These are phyloP conservation scores for Cordyceps cateniannulata DNA, from an alignment of 2,329 filamentous ascomycete genomes.

Conservation along the genomic window DNA sequence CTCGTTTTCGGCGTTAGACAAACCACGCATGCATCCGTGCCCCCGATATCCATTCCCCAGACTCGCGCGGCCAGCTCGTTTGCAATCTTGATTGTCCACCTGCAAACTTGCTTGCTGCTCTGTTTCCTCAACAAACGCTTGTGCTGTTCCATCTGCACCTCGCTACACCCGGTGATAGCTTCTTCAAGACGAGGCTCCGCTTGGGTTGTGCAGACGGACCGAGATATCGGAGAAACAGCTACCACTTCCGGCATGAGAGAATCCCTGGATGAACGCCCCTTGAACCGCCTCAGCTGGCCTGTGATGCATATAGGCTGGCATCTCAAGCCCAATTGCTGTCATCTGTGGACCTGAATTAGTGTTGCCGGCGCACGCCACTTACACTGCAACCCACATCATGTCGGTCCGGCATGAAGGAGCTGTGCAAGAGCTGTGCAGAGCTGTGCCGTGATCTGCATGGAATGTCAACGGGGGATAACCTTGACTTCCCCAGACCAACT, in stretches of 20 bases:
- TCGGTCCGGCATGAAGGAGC: conserved; percentile 3
- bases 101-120: not conserved
- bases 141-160: not conserved
- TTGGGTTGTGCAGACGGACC: not conserved
- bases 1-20: not conserved
- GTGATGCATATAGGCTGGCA: conserved; percentile 1
- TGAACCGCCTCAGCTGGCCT: not conserved
- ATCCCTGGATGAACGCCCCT: not conserved
- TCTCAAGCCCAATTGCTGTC: not conserved
- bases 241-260: not conserved
- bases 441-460: not conserved
- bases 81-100: not conserved
- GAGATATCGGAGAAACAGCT: not conserved
- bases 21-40: not conserved
- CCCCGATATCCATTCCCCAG: no score
- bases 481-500: not conserved
- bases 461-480: not conserved
- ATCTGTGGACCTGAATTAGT: not conserved
- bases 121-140: not conserved
- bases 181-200: not conserved
- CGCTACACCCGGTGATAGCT: not conserved
- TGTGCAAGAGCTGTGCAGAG: not conserved
- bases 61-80: not conserved
- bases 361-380: not conserved
- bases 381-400: not conserved